Evolutionary conservation across 257 asterid genomes (phyloP), one percentile per base, ranked within the genome.

Genomic region (Solanum megistacrolobum): DNA sequence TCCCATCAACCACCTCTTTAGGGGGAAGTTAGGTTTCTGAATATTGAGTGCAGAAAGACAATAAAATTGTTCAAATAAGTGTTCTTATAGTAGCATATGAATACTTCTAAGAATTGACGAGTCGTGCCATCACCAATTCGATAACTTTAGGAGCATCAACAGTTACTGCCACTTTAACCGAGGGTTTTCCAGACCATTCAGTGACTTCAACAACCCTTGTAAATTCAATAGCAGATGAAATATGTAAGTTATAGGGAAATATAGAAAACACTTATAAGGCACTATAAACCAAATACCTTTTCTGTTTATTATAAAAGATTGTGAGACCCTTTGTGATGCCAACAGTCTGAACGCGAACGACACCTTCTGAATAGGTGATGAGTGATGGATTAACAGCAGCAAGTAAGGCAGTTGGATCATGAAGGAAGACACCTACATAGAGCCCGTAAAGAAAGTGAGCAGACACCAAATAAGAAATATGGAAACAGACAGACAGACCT

Each of bases 301-400:
- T 95, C 91, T 95, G 94, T 87, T 92, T 93, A 94, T 96, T 97
- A 87, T 92, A 93, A 86, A 97, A 97, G 81, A 97, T 72, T 66
- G 99, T 96, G 86, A 97, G 92, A 71, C 98, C 99, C 91, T 91
- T 93, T 5, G 98, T 92, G 88, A 97, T 94, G 88, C 99, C 98
- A 41, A 88, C 89, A 4, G 96, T 95, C 89, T 97, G 99, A 86
- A 96, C 98, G 72, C 98, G 95, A 41, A 95, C 96, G 83, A 87
- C 96, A 3, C 99, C 99, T 92, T 97, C 98, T 81, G 94, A 91
- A 76, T 88, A 97, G 68, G 98, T 93, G 85, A 97, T 7, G 43
- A 96, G 91, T 7, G 98, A 96, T 48, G 98, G 97, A 93, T 94
- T 83, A 38, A 97, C 92, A 58, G 98, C 99, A 91, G 96, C 98